These are phyloP conservation scores for Phytopythium oedochilum DNA, from an alignment of 352 stramenopile species.

Conservation along the genomic window DNA sequence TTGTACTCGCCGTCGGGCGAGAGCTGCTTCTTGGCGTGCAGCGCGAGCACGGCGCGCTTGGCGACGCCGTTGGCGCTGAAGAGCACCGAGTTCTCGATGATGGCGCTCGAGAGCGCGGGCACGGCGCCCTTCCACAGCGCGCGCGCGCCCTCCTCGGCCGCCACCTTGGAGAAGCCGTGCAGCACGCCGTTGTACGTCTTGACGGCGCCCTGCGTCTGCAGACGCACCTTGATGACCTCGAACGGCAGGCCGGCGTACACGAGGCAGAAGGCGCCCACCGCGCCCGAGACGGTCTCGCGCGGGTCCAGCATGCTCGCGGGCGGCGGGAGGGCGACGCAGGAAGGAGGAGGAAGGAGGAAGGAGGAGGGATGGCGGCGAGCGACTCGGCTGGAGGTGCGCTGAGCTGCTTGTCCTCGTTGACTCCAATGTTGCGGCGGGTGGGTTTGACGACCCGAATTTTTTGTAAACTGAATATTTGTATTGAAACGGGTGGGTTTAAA, in stretches of 20 bases:
- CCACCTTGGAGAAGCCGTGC: constrained; percentile 68
- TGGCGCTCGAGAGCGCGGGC: constrained; percentile 80
- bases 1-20: constrained; percentile 37
- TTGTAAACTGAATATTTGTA: too few relatives aligned
- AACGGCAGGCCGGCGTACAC: constrained; percentile 86
- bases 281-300: constrained; percentile 70
- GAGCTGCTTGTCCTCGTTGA: background rate
- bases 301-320: constrained; percentile 51
- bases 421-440: background rate
- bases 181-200: constrained; percentile 58
- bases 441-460: too few relatives aligned
- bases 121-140: constrained; percentile 88
- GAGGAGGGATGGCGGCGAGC: background rate
- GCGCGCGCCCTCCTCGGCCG: constrained; percentile 58
- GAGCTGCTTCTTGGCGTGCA: constrained; percentile 42
- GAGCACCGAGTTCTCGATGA: constrained; percentile 89
- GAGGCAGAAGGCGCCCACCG: constrained; percentile 75
- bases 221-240: constrained; percentile 82
- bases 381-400: too few relatives aligned
- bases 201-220: constrained; percentile 70
- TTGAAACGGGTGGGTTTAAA: background rate
- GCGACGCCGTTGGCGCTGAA: constrained; percentile 85
- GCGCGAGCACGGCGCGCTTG: constrained; percentile 52
- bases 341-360: background rate
- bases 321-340: background rate